Evolutionary conservation across 805 yeast genomes (phyloP).

Genomic region (Teunomyces tritomae): DNA sequence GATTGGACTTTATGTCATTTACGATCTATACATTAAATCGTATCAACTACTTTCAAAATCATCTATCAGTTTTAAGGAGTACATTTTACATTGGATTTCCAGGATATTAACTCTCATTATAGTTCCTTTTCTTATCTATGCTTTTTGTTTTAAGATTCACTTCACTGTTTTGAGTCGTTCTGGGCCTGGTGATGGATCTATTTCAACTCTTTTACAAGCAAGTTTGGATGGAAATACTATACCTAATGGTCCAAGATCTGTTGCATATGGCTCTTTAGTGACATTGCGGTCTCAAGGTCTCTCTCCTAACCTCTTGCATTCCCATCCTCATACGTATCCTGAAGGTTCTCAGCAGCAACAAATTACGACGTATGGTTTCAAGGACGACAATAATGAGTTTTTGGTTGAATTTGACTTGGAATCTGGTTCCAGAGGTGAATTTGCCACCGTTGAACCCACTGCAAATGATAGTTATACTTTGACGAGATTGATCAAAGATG

Average conservation of each 20-base stretch:
- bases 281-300: slow-evolving; percentile 71
- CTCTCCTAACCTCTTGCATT: slow-evolving; percentile 76
- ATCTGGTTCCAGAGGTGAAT: slow-evolving; percentile 25
- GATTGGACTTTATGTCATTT: slow-evolving; percentile 57
- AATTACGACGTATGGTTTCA: slow-evolving; percentile 86
- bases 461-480: slow-evolving; percentile 13
- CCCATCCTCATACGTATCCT: slow-evolving; percentile 84
- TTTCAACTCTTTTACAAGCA: slow-evolving; percentile 87
- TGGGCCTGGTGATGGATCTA: slow-evolving; percentile 92
- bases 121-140: slow-evolving; percentile 68
- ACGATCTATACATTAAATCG: slow-evolving; percentile 49
- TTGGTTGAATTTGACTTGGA: slow-evolving; percentile 74
- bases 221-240: slow-evolving; percentile 70
- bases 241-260: slow-evolving; percentile 62
- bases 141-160: slow-evolving; percentile 76
- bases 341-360: slow-evolving; percentile 94
- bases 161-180: slow-evolving; percentile 70
- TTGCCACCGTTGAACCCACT: slow-evolving; percentile 28
- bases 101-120: slow-evolving; percentile 66
- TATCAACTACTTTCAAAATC: slow-evolving; percentile 28
- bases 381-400: slow-evolving; percentile 95
- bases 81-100: slow-evolving; percentile 66
- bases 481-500: slow-evolving; percentile 45
- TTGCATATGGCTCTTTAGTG: slow-evolving; percentile 59
- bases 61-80: slow-evolving; percentile 22